Evolutionary conservation across 352 stramenopile species (phyloP).

Genomic region (Phytopythium cucurbitacearum): DNA sequence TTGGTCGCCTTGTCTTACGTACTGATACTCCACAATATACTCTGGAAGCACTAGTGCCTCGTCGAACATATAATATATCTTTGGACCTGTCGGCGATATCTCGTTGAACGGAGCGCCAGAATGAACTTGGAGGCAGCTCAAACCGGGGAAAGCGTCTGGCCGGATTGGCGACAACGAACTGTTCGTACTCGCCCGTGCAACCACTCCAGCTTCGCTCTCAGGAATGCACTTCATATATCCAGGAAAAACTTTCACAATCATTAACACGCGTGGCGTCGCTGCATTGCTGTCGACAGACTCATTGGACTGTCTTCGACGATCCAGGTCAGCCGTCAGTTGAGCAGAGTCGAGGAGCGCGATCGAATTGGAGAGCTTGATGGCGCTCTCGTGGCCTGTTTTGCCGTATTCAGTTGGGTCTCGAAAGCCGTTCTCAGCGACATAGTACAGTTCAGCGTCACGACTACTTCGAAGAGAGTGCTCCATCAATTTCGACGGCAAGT

Average conservation of each 20-base stretch:
- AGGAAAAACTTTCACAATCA: conserved; percentile 85
- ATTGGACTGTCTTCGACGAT: not conserved
- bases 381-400: conserved; percentile 39
- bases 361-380: conserved; percentile 76
- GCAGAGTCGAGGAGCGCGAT: conserved; percentile 51
- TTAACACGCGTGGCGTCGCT: conserved; percentile 30
- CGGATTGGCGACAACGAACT: not conserved
- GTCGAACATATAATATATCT: conserved; percentile 80
- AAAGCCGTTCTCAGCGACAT: conserved; percentile 67
- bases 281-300: not conserved
- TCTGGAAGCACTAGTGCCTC: conserved; percentile 73
- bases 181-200: not conserved
- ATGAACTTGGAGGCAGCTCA: conserved; percentile 57
- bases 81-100: conserved; percentile 30
- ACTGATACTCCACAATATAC: conserved; percentile 86
- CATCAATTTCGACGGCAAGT: conserved; percentile 42
- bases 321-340: conserved; percentile 12
- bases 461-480: conserved; percentile 27
- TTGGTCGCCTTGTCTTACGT: conserved; percentile 13
- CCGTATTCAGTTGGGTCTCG: conserved; percentile 44
- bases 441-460: conserved; percentile 49
- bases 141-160: conserved; percentile 23
- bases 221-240: conserved; percentile 50
- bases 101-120: not conserved
- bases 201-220: conserved; percentile 15